phyloP scores from a whole-genome alignment of 2,329 filamentous ascomycete species.

The Sclerotinia glacialis region DNA sequence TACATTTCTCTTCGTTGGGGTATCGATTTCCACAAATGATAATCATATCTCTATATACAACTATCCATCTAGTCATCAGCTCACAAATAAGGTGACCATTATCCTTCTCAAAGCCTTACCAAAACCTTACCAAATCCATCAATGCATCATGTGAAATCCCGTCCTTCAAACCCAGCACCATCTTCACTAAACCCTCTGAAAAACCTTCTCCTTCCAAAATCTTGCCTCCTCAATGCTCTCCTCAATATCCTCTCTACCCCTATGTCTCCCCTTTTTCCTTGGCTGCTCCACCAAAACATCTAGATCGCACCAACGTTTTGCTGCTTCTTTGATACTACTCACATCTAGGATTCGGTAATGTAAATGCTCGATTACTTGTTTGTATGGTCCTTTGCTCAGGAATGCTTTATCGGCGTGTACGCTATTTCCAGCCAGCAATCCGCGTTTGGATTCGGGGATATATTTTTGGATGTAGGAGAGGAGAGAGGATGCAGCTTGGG shows the following conservation, averaged over 20 bases:
- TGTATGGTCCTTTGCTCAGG: slow-evolving; percentile 71
- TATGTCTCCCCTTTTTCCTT: slow-evolving; percentile 71
- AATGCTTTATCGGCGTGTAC: slow-evolving; percentile 89
- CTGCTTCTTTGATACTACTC: slow-evolving; percentile 88
- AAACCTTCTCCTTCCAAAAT: slow-evolving; percentile 74
- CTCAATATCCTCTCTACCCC: slow-evolving; percentile 84
- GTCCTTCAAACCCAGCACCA: not conserved
- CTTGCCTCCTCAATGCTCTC: slow-evolving; percentile 92
- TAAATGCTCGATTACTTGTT: slow-evolving; percentile 68
- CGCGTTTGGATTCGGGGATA: slow-evolving; percentile 64
- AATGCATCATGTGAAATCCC: not conserved
- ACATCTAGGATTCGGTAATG: slow-evolving; percentile 92
- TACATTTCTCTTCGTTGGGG: not conserved
- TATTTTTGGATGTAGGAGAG: slow-evolving; percentile 73
- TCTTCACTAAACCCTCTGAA: slow-evolving; percentile 41
- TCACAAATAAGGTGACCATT: not conserved
- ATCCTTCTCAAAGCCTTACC: not conserved
- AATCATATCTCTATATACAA: not conserved
- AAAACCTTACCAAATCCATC: not conserved
- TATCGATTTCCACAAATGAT: not conserved
- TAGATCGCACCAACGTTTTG: slow-evolving; percentile 71
- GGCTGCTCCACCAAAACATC: slow-evolving; percentile 62
- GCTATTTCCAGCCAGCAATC: slow-evolving; percentile 84
- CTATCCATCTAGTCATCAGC: not conserved
- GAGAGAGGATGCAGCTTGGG: slow-evolving; percentile 66